Evolutionary conservation across 345 rosid genomes (phyloP), one percentile per base, ranked within the genome.

Genomic region (Geranium brycei): DNA sequence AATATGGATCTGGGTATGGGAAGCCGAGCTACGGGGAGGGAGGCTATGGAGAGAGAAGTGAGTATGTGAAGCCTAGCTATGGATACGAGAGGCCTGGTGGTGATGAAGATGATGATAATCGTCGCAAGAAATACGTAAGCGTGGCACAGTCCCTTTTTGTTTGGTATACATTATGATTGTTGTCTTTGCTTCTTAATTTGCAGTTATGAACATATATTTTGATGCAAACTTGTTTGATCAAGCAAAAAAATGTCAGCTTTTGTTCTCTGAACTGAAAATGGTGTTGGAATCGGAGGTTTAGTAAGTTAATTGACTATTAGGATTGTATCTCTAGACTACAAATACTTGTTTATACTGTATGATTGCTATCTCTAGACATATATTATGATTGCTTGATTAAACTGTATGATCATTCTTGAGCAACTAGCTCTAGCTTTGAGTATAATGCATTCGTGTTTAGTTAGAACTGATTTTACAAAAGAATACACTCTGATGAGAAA

Each of bases 41-140:
- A 1, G 82, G 67, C 1, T 86, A 73, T 62, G 76, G 72, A n/a
- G 69, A 17, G 63, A 77, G 74, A 64, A 77, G 78, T 2, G 68
- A 76, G 14, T 79, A 79, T 68, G 85, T 78, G 60, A 79, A 69
- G 80, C 80, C 71, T 19, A 62, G 58, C 23, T 62, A 68, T 69
- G 67, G 63, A 18, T 57, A 57, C 3, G 32, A 69, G 66, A 60
- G 65, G 64, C 63, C 67, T 31, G 13, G 72, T 38, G 73, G 74
- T 78, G 87, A 79, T 58, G 91, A 81, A 18, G 86, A 81, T 30
- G 80, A 82, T 68, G 70, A 82, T 75, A 79, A 81, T 70, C 89
- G 91, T 59, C 91, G 95, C 80, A 89, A 87, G 84, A 87, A 87
- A 80, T 75, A 93, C 77, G 99, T 93, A 59, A 85, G 86, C 73